Evolutionary conservation across 192 early-diverging fungal species (phyloP).

Genomic region (Umbelopsis sp.): DNA sequence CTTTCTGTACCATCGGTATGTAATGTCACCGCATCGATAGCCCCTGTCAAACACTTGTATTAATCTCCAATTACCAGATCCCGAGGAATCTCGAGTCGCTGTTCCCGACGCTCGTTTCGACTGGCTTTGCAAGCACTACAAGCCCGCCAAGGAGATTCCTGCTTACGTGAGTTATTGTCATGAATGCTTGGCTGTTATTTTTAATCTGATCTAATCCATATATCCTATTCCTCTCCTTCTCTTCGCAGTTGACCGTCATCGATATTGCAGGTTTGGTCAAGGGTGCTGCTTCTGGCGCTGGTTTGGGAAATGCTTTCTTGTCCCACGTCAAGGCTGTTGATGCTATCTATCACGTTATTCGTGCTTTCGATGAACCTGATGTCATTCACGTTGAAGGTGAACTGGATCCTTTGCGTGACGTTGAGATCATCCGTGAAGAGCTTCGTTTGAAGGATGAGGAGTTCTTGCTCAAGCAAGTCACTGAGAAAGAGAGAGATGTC

Average conservation of each 20-base stretch:
- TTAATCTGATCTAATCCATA: background rate
- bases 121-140: slow-evolving; percentile 62
- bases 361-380: slow-evolving; percentile 79
- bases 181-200: no score
- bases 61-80: slow-evolving; percentile 45
- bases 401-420: slow-evolving; percentile 75
- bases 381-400: slow-evolving; percentile 59
- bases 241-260: slow-evolving; percentile 50
- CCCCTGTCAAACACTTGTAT: background rate
- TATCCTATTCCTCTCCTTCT: background rate
- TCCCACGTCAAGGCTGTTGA: slow-evolving; percentile 71
- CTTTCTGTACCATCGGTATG: slow-evolving; percentile 74
- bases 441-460: slow-evolving; percentile 68
- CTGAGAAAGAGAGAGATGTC: slow-evolving; percentile 67
- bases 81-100: slow-evolving; percentile 65
- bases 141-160: slow-evolving; percentile 61
- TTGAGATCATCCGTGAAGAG: slow-evolving; percentile 81
- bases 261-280: slow-evolving; percentile 88
- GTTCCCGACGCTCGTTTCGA: slow-evolving; percentile 74
- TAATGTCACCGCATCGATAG: background rate
- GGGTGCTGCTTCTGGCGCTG: slow-evolving; percentile 54
- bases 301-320: slow-evolving; percentile 82
- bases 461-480: slow-evolving; percentile 70
- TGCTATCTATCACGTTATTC: slow-evolving; percentile 58
- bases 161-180: slow-evolving; percentile 53